Base-by-base conservation (phyloP, 805 yeast genomes). In the Candida namnaoensis region DNA sequence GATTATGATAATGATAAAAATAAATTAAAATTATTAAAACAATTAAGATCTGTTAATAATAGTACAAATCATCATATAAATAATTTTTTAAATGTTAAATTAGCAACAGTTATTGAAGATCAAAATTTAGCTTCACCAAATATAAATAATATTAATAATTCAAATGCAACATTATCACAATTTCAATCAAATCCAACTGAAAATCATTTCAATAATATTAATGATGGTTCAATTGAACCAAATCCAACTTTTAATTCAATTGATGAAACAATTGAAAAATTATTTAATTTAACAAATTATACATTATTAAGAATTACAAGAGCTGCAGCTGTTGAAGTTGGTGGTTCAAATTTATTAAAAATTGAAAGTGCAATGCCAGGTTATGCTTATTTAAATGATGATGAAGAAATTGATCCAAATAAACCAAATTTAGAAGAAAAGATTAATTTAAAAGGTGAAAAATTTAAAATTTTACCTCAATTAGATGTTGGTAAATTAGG, bases 341-440 rank as follows among this genome's bases (percentile, higher is more conserved):
- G 74, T 11, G 79, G 79, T 4, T 68, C 78, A 5, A 62, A 68
- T n/a, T 60, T 75, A 3, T 57, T 76, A 37, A 76, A 76, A 48
- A 58, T 76, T 38, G 82, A 76, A 51, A 71, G 80, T 2, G 75
- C 78, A 0, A 65, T 61, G 47, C 78, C 80, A 0, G 81, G 81
- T 5, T 76, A 73, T 45, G 47, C 53, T 9, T 66, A 64, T 46
- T 53, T 76, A 39, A 66, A 74, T 42, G 81, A 76, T 51, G 80
- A 75, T 46, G 69, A 65, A 37, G 57, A 48, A 14, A 53, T 57
- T 26, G 51, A 50, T 34, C 50, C 48, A 38, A 38, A 41, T 11
- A 41, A 44, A 10, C 47, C 51, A 11, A 13, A 26, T 14, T n/a
- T 12, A 8, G 32, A 36, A 11, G 30, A 24, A 19, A 9, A 13